Percentiles rank a stretch among this genome's conserved stretches.
Evolutionary conservation across 108 stramenopile genomes (phyloP).

Genomic region (Nannochloropsis gaditana): DNA sequence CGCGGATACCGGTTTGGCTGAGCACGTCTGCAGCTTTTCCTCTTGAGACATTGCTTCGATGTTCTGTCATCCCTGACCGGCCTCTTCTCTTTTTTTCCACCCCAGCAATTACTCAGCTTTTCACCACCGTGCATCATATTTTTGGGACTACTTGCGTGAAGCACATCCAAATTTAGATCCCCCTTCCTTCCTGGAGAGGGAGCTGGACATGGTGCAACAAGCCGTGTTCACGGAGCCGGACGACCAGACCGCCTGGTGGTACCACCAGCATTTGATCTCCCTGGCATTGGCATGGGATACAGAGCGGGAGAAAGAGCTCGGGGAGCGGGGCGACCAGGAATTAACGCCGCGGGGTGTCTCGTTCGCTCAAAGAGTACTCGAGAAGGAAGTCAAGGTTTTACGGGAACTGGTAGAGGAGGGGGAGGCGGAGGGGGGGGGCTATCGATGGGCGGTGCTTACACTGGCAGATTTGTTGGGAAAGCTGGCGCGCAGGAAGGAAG

Average conservation of each 20-base stretch:
- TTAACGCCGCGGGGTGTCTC: too few relatives aligned
- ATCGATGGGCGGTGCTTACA: neutral
- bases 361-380: neutral
- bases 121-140: conserved; percentile 67
- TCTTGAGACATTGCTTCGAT: too few relatives aligned
- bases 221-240: conserved; percentile 96
- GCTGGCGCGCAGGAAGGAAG: neutral
- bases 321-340: neutral
- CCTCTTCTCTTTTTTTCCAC: neutral
- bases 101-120: conserved; percentile 91
- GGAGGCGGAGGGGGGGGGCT: neutral
- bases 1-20: too few relatives aligned
- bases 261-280: conserved; percentile 67
- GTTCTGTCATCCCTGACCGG: too few relatives aligned
- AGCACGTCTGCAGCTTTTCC: too few relatives aligned
- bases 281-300: neutral
- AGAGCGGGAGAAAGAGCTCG: neutral
- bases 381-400: neutral
- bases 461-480: neutral
- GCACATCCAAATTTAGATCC: conserved; percentile 18
- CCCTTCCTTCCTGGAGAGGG: conserved; percentile 28
- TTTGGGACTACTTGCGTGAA: neutral
- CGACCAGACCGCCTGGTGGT: conserved; percentile 96
- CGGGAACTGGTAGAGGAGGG: neutral
- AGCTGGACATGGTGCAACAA: conserved; percentile 51